A percentile compares a stretch with the other conserved stretches of the same genome.
These are phyloP conservation scores for Suzukiozyma palmioleophila DNA, from an alignment of 1,139 yeast species.

Conservation along the genomic window DNA sequence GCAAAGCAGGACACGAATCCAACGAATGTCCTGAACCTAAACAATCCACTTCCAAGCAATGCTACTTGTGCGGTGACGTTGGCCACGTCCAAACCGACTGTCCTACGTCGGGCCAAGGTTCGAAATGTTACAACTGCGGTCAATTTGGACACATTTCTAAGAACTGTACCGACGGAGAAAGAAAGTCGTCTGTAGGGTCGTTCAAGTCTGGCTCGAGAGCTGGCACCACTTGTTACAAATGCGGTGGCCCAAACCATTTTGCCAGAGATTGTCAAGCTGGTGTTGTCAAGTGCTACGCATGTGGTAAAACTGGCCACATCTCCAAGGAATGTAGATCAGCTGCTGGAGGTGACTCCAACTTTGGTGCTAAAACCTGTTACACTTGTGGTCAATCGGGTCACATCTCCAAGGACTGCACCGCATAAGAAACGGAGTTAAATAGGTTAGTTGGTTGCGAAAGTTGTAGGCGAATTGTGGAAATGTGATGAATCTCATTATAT, in stretches of 20 bases:
- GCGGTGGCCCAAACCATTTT: constrained; percentile 91
- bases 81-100: constrained; percentile 72
- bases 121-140: constrained; percentile 56
- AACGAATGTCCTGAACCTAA: constrained; percentile 85
- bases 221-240: constrained; percentile 76
- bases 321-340: constrained; percentile 72
- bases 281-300: constrained; percentile 78
- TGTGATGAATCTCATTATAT: too few relatives aligned
- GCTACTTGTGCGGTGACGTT: constrained; percentile 79
- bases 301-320: constrained; percentile 87
- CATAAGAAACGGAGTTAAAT: constrained; percentile 7
- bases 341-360: constrained; percentile 33
- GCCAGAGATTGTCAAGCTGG: constrained; percentile 87
- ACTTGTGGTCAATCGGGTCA: constrained; percentile 37
- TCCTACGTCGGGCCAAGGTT: constrained; percentile 47
- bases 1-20: constrained; percentile 86
- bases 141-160: constrained; percentile 81
- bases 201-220: constrained; percentile 14
- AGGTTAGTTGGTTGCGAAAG: too few relatives aligned
- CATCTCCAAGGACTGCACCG: constrained; percentile 33
- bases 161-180: constrained; percentile 45
- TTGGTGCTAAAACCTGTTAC: constrained; percentile 46
- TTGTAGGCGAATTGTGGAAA: too few relatives aligned
- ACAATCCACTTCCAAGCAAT: constrained; percentile 78
- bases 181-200: constrained; percentile 19